These are phyloP conservation scores for Epichloe uncinata DNA, from an alignment of 2,329 filamentous ascomycete species.

Conservation along the genomic window DNA sequence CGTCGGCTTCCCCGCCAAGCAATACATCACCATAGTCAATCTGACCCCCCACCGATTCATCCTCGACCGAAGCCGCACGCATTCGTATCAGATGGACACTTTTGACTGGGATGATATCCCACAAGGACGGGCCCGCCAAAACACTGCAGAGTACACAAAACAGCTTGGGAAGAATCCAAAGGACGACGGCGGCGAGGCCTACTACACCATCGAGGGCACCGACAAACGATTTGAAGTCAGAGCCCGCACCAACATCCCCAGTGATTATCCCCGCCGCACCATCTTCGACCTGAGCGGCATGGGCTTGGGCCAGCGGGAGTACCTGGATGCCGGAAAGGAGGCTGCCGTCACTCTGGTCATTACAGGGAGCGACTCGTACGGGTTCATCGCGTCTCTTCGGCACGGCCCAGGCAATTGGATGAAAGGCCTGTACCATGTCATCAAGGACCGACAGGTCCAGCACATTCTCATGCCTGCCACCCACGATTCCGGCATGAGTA, in stretches of 20 bases:
- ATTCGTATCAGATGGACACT: conserved; percentile 19
- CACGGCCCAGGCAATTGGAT: conserved; percentile 20
- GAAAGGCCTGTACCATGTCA: conserved; percentile 18
- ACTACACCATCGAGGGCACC: conserved; percentile 18
- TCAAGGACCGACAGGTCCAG: conserved; percentile 25
- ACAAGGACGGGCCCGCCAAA: conserved; percentile 18
- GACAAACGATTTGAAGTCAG: conserved; percentile 18
- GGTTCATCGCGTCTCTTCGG: conserved; percentile 18
- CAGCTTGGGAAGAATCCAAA: conserved; percentile 7
- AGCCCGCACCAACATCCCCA: conserved; percentile 17
- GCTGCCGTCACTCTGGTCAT: conserved; percentile 21
- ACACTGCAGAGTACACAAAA: conserved; percentile 15
- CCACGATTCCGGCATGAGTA: conserved; percentile 36
- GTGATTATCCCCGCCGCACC: conserved; percentile 13
- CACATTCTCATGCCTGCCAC: conserved; percentile 34
- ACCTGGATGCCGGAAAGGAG: conserved; percentile 17
- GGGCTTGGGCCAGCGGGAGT: conserved; percentile 21
- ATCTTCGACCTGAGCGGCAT: conserved; percentile 19
- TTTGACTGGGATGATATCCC: conserved; percentile 22
- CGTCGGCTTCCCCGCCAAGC: conserved; percentile 8
- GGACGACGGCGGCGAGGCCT: conserved; percentile 19
- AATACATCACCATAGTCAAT: conserved; percentile 22
- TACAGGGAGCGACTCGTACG: conserved; percentile 20
- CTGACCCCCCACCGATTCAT: conserved; percentile 19
- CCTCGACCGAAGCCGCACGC: conserved; percentile 13